Evolutionary conservation across 2,329 filamentous ascomycete genomes (phyloP).

Genomic region (Endocalyx cinctus): DNA sequence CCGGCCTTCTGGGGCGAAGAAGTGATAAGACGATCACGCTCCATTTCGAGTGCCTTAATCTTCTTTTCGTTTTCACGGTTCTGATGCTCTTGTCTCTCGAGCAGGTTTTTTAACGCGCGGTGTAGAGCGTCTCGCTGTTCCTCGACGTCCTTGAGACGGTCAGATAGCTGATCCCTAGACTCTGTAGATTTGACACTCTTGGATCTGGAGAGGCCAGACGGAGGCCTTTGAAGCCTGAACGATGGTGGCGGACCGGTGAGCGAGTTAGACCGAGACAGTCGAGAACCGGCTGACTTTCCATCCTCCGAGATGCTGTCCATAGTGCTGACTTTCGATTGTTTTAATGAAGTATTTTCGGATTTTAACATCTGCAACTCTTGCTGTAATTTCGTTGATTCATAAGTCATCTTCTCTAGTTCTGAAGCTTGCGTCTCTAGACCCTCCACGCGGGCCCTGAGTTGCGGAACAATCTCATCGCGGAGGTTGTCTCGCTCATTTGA

Average conservation of each 20-base stretch:
- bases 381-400: conserved; percentile 79
- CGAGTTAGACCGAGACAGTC: conserved; percentile 38
- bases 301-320: conserved; percentile 32
- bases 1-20: conserved; percentile 68
- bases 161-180: conserved; percentile 65
- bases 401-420: conserved; percentile 67
- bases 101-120: conserved; percentile 75
- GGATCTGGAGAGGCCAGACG: conserved; percentile 52
- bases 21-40: conserved; percentile 69
- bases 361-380: conserved; percentile 75
- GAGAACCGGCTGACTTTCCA: conserved; percentile 24
- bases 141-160: conserved; percentile 87
- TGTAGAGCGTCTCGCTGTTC: conserved; percentile 91
- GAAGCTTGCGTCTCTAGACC: conserved; percentile 71
- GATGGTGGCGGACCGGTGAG: conserved; percentile 46
- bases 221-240: conserved; percentile 33
- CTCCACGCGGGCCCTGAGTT: conserved; percentile 70
- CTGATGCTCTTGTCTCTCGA: conserved; percentile 81
- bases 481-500: conserved; percentile 89
- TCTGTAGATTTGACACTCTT: conserved; percentile 54
- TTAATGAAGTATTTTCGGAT: conserved; percentile 58
- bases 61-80: conserved; percentile 79
- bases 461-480: conserved; percentile 80
- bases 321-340: conserved; percentile 24
- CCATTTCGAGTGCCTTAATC: conserved; percentile 69